Conservation (phyloP, 306 rosid genomes). For the Mimosa bimucronata region DNA sequence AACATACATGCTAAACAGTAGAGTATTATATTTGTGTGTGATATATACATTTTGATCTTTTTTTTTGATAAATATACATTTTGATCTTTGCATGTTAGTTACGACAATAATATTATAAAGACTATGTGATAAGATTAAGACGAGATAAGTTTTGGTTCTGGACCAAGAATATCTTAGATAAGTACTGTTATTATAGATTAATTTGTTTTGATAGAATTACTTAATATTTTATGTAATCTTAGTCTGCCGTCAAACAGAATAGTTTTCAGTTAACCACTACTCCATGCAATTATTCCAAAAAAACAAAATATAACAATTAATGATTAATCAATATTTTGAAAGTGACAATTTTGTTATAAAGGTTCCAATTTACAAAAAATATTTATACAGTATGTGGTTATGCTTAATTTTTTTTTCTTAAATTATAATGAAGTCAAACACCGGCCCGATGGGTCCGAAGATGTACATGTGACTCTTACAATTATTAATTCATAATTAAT, state of each 20-base stretch:
- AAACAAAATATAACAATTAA: not conserved
- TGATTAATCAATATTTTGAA: not conserved
- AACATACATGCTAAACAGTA: not conserved
- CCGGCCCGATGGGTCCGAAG: not conserved
- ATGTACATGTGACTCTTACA: not conserved
- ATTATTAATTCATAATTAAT: not conserved
- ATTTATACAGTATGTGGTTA: not conserved
- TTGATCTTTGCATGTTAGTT: not conserved
- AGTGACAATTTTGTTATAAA: not conserved
- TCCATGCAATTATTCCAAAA: not conserved
- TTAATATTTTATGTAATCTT: constrained; percentile 10
- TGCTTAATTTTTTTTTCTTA: not conserved
- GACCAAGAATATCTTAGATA: constrained; percentile 16
- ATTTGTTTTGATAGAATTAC: not conserved
- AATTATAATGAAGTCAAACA: not conserved
- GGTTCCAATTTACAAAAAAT: not conserved
- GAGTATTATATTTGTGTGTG: no score
- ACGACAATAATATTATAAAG: not conserved
- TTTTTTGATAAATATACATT: no score
- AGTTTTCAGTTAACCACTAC: not conserved
- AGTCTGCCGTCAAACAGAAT: constrained; percentile 20
- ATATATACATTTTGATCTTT: no score
- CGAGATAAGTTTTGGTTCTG: not conserved
- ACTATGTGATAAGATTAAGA: not conserved
- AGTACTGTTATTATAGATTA: not conserved